A percentile compares a stretch with the other conserved stretches of the same genome.
Evolutionary conservation across 2,329 filamentous ascomycete species (phyloP).

Genomic region (Microdochium trichocladiopsis): DNA sequence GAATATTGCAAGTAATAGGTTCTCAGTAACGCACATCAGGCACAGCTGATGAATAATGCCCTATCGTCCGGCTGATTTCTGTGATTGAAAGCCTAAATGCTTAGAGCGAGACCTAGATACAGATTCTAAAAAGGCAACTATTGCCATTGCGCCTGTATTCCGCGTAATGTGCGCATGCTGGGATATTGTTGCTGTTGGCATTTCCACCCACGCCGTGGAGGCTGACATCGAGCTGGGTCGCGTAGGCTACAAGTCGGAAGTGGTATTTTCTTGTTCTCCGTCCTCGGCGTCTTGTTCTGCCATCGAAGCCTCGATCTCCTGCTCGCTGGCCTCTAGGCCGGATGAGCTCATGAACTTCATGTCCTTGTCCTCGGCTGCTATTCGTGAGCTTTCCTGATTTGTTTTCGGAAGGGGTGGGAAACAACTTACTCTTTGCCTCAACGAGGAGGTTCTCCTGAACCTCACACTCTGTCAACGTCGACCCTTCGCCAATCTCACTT

Average conservation of each 20-base stretch:
- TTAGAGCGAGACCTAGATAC: no score
- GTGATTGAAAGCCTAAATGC: no score
- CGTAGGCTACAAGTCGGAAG: neutral
- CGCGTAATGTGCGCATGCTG: no score
- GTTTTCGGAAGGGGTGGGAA: constrained; percentile 3
- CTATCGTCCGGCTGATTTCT: no score
- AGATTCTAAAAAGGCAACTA: no score
- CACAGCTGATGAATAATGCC: no score
- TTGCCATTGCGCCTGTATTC: no score
- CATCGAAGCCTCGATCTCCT: constrained; percentile 50
- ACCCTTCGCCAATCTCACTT: constrained; percentile 75
- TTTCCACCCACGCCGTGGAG: no score
- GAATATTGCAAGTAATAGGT: no score
- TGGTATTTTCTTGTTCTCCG: neutral
- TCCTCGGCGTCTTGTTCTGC: constrained; percentile 33
- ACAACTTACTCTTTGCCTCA: constrained; percentile 63
- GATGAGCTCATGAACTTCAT: constrained; percentile 62
- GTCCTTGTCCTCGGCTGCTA: constrained; percentile 57
- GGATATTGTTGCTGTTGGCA: no score
- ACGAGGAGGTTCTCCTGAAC: constrained; percentile 85
- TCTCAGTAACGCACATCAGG: no score
- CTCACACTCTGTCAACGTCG: constrained; percentile 80
- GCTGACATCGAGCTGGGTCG: no score
- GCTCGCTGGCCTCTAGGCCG: constrained; percentile 56
- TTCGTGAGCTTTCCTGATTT: neutral